These are phyloP conservation scores for Gillenia trifoliata DNA, from an alignment of 306 rosid genomes.

Conservation along the genomic window DNA sequence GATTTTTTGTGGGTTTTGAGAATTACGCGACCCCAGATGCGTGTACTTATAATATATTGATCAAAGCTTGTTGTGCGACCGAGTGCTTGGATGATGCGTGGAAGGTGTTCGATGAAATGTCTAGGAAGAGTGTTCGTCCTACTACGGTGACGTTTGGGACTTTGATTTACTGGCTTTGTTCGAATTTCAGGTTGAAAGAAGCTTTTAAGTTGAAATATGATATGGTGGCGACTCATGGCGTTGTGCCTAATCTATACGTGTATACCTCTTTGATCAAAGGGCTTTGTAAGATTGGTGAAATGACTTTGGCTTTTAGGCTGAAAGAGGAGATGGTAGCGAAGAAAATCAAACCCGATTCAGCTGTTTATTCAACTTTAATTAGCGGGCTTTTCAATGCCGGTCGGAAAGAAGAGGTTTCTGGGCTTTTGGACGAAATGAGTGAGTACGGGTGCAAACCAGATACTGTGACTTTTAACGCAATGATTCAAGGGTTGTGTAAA, in stretches of 20 bases:
- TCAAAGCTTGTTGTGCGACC: constrained; percentile 26
- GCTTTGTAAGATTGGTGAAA: constrained; percentile 44
- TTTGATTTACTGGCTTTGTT: constrained; percentile 45
- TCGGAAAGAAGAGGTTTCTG: constrained; percentile 46
- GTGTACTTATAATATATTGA: constrained; percentile 63
- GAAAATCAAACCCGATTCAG: constrained; percentile 34
- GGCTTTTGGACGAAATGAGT: constrained; percentile 57
- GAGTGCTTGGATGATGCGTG: constrained; percentile 32
- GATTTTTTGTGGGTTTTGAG: constrained; percentile 12
- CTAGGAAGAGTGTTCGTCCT: constrained; percentile 23
- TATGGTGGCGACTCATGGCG: constrained; percentile 34
- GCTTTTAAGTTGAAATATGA: constrained; percentile 55
- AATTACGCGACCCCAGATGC: constrained; percentile 45
- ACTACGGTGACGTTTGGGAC: constrained; percentile 53
- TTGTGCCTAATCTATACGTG: constrained; percentile 38
- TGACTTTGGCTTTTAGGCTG: constrained; percentile 40
- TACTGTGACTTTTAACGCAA: constrained; percentile 60
- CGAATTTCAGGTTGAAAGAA: constrained; percentile 24
- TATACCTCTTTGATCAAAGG: constrained; percentile 56
- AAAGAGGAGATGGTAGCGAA: constrained; percentile 65
- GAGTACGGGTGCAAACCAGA: constrained; percentile 42
- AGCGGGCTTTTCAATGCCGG: constrained; percentile 47
- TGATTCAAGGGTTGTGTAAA: constrained; percentile 61
- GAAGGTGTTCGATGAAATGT: constrained; percentile 64
- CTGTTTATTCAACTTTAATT: constrained; percentile 49